Evolutionary conservation across 2,329 filamentous ascomycete genomes (phyloP).

Genomic region (Penicillium crustosum): DNA sequence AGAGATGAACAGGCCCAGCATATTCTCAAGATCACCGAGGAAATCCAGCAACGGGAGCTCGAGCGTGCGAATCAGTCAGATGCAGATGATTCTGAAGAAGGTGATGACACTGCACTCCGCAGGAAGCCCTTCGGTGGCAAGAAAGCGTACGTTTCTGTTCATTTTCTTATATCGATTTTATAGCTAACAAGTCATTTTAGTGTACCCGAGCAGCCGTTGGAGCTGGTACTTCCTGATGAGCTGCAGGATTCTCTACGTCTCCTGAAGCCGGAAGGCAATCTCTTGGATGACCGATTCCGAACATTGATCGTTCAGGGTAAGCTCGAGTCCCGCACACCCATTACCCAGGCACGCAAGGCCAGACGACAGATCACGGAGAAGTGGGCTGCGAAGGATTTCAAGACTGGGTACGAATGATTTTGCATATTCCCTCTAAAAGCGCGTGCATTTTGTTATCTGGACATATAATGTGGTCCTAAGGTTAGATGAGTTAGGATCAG

Average conservation of each 20-base stretch:
- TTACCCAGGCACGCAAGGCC: constrained; percentile 78
- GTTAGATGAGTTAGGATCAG: constrained; percentile 1
- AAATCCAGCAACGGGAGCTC: constrained; percentile 51
- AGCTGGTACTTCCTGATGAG: constrained; percentile 80
- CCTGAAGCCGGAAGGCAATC: constrained; percentile 91
- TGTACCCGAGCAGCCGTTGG: constrained; percentile 71
- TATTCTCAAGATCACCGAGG: constrained; percentile 66
- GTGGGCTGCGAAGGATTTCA: constrained; percentile 97
- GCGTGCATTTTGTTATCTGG: constrained; percentile 21
- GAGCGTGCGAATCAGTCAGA: constrained; percentile 43
- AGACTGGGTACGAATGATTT: constrained; percentile 37
- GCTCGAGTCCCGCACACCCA: constrained; percentile 75
- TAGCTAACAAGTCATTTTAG: constrained; percentile 30
- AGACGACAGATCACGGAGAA: constrained; percentile 86
- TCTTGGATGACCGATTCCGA: constrained; percentile 87
- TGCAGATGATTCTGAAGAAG: constrained; percentile 49
- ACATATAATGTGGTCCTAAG: constrained; percentile 20
- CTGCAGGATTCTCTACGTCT: constrained; percentile 76
- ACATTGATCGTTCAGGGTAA: constrained; percentile 86
- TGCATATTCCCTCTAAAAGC: constrained; percentile 24
- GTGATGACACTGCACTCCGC: constrained; percentile 64
- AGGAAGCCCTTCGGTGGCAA: constrained; percentile 71
- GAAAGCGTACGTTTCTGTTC: constrained; percentile 40
- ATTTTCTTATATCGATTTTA: not conserved
- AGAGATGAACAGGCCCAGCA: constrained; percentile 69